These are phyloP conservation scores for Penicillium paneum DNA, from an alignment of 2,329 filamentous ascomycete genomes.

Conservation along the genomic window DNA sequence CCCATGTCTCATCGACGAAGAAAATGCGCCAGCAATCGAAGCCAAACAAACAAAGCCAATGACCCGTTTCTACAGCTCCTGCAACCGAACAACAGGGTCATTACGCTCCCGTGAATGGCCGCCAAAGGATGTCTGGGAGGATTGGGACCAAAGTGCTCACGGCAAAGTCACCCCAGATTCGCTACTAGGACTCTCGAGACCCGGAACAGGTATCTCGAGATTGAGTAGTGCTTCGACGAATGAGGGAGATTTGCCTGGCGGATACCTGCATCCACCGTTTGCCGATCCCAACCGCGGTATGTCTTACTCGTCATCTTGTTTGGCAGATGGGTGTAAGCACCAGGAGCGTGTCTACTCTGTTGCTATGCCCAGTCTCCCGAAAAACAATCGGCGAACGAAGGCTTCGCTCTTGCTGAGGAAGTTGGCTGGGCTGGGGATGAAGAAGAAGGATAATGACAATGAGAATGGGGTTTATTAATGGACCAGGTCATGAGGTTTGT, in stretches of 20 bases:
- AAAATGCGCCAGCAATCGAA: neutral
- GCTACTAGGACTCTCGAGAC: neutral
- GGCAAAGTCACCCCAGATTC: conserved; percentile 5
- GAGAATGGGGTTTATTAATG: neutral
- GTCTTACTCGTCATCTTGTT: conserved; percentile 2
- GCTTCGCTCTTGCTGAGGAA: conserved; percentile 20
- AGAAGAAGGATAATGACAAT: conserved; percentile 4
- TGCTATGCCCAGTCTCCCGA: neutral
- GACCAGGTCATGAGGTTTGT: neutral
- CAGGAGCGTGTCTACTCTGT: conserved; percentile 13
- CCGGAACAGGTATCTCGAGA: neutral
- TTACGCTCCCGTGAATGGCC: conserved; percentile 5
- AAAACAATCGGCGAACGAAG: conserved; percentile 8
- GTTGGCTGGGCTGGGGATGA: conserved; percentile 17
- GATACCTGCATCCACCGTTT: neutral
- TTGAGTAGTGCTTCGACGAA: neutral
- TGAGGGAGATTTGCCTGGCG: neutral
- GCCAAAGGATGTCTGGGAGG: neutral
- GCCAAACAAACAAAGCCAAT: neutral
- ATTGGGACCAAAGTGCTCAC: conserved; percentile 7
- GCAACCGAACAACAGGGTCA: neutral
- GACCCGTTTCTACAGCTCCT: conserved; percentile 22
- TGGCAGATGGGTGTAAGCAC: neutral
- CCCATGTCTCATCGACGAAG: neutral
- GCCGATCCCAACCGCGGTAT: neutral